Evolutionary conservation across 441 rosid species (phyloP).

Genomic region (Hura crepitans): DNA sequence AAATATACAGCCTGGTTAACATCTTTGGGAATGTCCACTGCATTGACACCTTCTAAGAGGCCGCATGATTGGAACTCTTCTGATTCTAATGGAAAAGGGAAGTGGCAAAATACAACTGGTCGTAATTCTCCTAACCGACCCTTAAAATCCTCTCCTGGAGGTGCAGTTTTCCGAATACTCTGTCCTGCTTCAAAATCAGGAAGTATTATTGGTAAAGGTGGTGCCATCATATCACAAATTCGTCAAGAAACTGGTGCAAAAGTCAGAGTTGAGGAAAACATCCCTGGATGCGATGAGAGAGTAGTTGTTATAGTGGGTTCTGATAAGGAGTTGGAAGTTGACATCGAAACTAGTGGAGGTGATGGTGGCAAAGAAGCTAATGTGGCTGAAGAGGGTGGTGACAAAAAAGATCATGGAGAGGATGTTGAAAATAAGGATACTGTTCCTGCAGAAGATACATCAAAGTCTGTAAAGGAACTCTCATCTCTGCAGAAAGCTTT

Average conservation of each 20-base stretch:
- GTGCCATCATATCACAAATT: constrained; percentile 42
- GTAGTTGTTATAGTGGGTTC: constrained; percentile 41
- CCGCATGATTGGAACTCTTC: constrained; percentile 34
- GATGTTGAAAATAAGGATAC: constrained; percentile 33
- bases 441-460: constrained; percentile 28
- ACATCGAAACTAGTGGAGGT: constrained; percentile 29
- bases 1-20: constrained; percentile 12
- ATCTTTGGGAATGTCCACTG: constrained; percentile 38
- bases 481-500: constrained; percentile 53
- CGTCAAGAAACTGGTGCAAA: constrained; percentile 49
- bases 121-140: constrained; percentile 25
- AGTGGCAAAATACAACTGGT: constrained; percentile 41
- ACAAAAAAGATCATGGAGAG: constrained; percentile 30
- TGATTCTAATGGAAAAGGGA: constrained; percentile 48
- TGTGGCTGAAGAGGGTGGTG: constrained; percentile 27
- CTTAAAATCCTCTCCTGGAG: constrained; percentile 25
- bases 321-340: constrained; percentile 35
- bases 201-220: constrained; percentile 40
- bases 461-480: constrained; percentile 32
- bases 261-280: constrained; percentile 50
- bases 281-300: constrained; percentile 58
- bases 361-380: constrained; percentile 32
- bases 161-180: constrained; percentile 40
- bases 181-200: constrained; percentile 44
- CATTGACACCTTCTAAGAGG: constrained; percentile 59